Conservation (phyloP, 108 stramenopile species). For the Cyclostephanos tholiformis region DNA sequence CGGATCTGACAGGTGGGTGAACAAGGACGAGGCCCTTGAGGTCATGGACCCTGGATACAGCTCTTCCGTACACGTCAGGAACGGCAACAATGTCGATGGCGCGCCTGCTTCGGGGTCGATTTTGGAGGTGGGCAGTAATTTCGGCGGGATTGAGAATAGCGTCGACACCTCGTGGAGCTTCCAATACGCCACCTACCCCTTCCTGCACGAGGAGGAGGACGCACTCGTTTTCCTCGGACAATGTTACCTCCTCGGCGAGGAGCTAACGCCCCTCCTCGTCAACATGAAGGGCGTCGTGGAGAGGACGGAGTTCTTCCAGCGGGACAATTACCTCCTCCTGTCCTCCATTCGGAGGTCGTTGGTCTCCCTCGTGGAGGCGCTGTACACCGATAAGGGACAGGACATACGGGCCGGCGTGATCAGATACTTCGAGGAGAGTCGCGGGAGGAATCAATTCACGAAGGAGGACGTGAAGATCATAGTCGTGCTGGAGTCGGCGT, state of each 20-base stretch:
- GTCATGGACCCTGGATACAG: constrained; percentile 39
- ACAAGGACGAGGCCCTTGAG: constrained; percentile 29
- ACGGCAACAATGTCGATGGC: constrained; percentile 20
- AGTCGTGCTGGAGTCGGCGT: constrained; percentile 72
- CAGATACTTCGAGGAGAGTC: constrained; percentile 36
- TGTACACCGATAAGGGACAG: constrained; percentile 62
- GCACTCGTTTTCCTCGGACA: constrained; percentile 69
- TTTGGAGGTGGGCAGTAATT: constrained; percentile 11
- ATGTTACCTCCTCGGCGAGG: constrained; percentile 71
- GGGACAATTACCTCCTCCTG: constrained; percentile 74
- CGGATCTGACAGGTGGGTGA: constrained; percentile 30
- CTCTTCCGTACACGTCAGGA: constrained; percentile 42
- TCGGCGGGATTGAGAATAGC: constrained; percentile 54
- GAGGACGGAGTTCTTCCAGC: constrained; percentile 81
- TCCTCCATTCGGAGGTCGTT: constrained; percentile 75
- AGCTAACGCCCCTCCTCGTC: constrained; percentile 69
- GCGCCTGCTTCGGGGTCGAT: not conserved
- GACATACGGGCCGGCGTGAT: constrained; percentile 47
- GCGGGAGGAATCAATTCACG: constrained; percentile 39
- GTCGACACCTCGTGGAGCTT: constrained; percentile 74
- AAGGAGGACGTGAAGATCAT: constrained; percentile 57
- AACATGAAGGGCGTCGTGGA: constrained; percentile 80
- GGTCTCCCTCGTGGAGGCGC: constrained; percentile 67
- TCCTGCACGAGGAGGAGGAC: constrained; percentile 60
- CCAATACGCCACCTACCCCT: constrained; percentile 73